These are phyloP conservation scores for Monosporozyma solicola DNA, from an alignment of 805 yeast species.

Conservation along the genomic window DNA sequence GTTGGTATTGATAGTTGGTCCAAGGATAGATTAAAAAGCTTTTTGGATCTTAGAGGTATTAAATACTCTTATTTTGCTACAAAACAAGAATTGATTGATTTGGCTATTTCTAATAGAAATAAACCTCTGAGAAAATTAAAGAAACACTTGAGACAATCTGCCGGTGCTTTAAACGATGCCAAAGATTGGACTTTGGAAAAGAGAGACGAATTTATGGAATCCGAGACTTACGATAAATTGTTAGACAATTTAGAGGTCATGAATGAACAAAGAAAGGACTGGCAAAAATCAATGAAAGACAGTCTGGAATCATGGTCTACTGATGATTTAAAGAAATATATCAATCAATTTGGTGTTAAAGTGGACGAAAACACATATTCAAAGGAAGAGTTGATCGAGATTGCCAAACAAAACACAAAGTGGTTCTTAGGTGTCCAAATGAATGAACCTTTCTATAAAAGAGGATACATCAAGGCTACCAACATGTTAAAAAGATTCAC, in stretches of 20 bases:
- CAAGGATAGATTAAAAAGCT: conserved; percentile 35
- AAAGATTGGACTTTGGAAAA: conserved; percentile 31
- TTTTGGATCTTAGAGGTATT: conserved; percentile 35
- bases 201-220: conserved; percentile 6
- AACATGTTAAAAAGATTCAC: not conserved
- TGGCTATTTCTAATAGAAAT: conserved; percentile 30
- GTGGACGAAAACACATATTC: conserved; percentile 10
- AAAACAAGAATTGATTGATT: conserved; percentile 31
- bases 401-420: conserved; percentile 36
- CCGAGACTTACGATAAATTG: conserved; percentile 7
- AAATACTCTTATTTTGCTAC: conserved; percentile 34
- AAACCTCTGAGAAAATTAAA: conserved; percentile 17
- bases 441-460: conserved; percentile 23
- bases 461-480: conserved; percentile 8
- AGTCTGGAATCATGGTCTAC: conserved; percentile 34
- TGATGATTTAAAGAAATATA: conserved; percentile 35
- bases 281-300: conserved; percentile 10
- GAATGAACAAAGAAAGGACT: conserved; percentile 7
- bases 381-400: conserved; percentile 31
- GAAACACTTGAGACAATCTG: not conserved
- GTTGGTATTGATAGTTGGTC: conserved; percentile 41
- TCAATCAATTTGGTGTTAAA: conserved; percentile 36
- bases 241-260: conserved; percentile 4
- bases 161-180: conserved; percentile 1
- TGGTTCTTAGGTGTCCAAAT: conserved; percentile 28